Evolutionary conservation across 305 asterid genomes (phyloP).

Genomic region (Ilex paraguariensis): DNA sequence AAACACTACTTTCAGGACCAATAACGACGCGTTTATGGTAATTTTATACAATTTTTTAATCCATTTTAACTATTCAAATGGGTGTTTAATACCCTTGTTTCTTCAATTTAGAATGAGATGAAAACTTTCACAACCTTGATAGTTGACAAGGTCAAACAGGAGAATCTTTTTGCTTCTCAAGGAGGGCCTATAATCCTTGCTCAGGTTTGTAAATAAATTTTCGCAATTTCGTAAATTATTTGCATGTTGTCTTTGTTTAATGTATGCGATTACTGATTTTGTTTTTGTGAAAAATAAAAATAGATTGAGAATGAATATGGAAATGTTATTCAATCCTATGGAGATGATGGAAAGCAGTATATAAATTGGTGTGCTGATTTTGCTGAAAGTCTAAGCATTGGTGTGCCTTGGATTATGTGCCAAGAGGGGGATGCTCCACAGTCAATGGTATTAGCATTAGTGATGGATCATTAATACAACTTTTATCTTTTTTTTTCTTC

Average conservation of each 20-base stretch:
- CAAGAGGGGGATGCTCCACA: conserved; percentile 32
- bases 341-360: conserved; percentile 20
- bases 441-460: conserved; percentile 20
- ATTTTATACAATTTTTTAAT: not conserved
- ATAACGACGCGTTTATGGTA: conserved; percentile 33
- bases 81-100: not conserved
- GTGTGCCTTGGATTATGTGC: conserved; percentile 56
- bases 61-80: not conserved
- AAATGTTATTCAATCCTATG: conserved; percentile 14
- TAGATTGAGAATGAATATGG: conserved; percentile 54
- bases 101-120: conserved; percentile 25
- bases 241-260: too few species aligned
- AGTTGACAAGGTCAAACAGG: conserved; percentile 30
- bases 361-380: conserved; percentile 25
- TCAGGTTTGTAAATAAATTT: conserved; percentile 26
- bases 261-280: not conserved
- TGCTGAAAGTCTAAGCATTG: conserved; percentile 27
- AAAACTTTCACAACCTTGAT: conserved; percentile 24
- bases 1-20: conserved; percentile 26
- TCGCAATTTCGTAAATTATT: not conserved
- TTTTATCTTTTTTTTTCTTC: not conserved
- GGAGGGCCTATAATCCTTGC: conserved; percentile 49
- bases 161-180: conserved; percentile 33
- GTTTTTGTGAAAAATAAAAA: not conserved
- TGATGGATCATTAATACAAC: not conserved